A percentile compares a stretch with the other conserved stretches of the same genome.
These are phyloP conservation scores for Ramaria rubella DNA, from an alignment of 768 basidiomycete species.

Conservation along the genomic window DNA sequence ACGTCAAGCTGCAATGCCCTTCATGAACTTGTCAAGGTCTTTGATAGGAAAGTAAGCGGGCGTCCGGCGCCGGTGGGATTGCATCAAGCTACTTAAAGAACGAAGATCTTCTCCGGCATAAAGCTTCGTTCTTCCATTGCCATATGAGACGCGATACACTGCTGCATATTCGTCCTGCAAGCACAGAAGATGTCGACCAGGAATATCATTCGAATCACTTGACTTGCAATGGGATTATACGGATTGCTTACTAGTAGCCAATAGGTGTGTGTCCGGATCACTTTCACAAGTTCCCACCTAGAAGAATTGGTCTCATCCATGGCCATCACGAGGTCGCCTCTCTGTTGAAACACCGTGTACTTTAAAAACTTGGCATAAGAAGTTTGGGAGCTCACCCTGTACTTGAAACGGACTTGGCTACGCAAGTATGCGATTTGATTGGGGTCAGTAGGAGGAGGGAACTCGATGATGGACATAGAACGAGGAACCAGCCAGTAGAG, in stretches of 20 bases:
- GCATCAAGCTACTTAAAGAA: background rate
- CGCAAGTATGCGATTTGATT: background rate
- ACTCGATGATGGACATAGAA: background rate
- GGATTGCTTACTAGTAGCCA: background rate
- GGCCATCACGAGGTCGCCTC: background rate
- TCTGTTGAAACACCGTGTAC: background rate
- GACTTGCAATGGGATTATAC: background rate
- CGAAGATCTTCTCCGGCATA: background rate
- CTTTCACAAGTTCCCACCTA: constrained; percentile 4
- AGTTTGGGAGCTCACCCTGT: background rate
- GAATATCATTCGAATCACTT: background rate
- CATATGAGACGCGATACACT: background rate
- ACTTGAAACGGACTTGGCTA: background rate
- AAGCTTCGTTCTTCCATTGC: background rate
- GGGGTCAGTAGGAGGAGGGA: background rate
- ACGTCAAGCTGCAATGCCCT: background rate
- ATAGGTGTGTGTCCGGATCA: background rate
- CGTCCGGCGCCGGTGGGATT: too few species aligned
- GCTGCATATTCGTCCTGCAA: background rate
- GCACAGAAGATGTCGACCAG: background rate
- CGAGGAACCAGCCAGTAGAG: background rate
- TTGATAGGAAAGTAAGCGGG: too few species aligned
- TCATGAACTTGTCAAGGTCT: too few species aligned
- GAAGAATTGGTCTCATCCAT: background rate
- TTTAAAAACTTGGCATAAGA: background rate